Conservation (phyloP, 176 grass and related monocot species). For the Carex parvula region DNA sequence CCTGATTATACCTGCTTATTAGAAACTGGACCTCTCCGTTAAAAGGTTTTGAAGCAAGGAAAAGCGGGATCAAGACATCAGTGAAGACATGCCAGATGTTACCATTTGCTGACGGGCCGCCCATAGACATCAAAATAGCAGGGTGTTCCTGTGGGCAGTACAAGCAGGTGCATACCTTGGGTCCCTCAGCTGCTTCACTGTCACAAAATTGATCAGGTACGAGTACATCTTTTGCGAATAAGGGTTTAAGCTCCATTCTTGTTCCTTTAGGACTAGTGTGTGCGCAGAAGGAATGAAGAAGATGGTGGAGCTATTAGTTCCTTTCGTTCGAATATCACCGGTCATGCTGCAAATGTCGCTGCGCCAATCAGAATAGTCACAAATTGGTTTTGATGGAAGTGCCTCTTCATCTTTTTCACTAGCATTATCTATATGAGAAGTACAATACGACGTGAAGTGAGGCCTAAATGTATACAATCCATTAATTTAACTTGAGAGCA, state of each 20-base stretch:
- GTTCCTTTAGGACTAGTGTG: not conserved
- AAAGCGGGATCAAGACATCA: conserved; percentile 62
- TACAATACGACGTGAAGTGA: not conserved
- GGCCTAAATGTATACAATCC: not conserved
- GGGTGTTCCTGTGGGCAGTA: conserved; percentile 24
- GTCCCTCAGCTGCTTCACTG: conserved; percentile 28
- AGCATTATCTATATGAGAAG: not conserved
- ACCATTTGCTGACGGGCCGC: conserved; percentile 39
- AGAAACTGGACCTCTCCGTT: conserved; percentile 35
- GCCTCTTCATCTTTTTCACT: not conserved
- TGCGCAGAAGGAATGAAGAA: conserved; percentile 23
- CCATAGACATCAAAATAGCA: conserved; percentile 48
- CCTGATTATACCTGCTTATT: too few relatives aligned
- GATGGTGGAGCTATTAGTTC: conserved; percentile 21
- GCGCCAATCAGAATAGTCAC: conserved; percentile 41
- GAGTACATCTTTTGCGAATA: conserved; percentile 47
- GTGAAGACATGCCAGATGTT: conserved; percentile 62
- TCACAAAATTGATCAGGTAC: conserved; percentile 37
- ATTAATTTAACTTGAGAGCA: not conserved
- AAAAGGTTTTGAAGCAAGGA: conserved; percentile 38
- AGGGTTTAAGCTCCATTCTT: conserved; percentile 52
- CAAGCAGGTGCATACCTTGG: conserved; percentile 37
- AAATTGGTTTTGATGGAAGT: conserved; percentile 40
- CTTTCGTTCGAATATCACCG: conserved; percentile 44
- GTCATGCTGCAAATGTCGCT: conserved; percentile 48